Evolutionary conservation across 2,329 filamentous ascomycete genomes (phyloP).

Genomic region (Fusarium humuli): DNA sequence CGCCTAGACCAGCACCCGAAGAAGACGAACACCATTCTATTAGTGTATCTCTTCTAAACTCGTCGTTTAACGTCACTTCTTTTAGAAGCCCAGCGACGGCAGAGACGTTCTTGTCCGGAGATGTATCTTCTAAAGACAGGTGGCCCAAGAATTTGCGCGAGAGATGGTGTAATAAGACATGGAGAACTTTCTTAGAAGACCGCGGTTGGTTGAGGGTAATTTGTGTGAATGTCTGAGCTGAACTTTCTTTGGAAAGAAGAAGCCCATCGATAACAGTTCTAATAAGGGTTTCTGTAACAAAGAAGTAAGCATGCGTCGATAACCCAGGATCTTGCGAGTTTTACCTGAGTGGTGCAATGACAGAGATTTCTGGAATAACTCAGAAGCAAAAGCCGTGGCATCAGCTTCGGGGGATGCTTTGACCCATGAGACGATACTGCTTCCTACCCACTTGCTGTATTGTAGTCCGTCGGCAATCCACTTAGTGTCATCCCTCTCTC

Average conservation of each 20-base stretch:
- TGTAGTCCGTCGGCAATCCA: constrained; percentile 75
- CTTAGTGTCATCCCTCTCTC: constrained; percentile 34
- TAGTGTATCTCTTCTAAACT: constrained; percentile 64
- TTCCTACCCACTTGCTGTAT: constrained; percentile 79
- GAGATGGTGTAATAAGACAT: constrained; percentile 54
- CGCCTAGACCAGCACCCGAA: constrained; percentile 73
- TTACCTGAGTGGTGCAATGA: constrained; percentile 79
- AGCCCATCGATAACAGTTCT: constrained; percentile 52
- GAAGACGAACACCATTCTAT: constrained; percentile 73
- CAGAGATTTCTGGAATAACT: constrained; percentile 69
- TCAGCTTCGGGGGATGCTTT: constrained; percentile 49
- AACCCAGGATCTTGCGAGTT: neutral
- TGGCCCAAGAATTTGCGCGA: constrained; percentile 58
- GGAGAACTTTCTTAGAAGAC: constrained; percentile 44
- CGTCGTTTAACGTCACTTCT: constrained; percentile 60
- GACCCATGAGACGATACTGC: constrained; percentile 66
- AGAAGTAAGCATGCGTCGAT: neutral
- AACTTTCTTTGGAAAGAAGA: constrained; percentile 48
- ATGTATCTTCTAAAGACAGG: constrained; percentile 49
- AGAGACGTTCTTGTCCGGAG: constrained; percentile 58
- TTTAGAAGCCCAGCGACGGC: constrained; percentile 70
- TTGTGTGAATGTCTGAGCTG: constrained; percentile 45
- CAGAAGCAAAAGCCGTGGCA: constrained; percentile 57
- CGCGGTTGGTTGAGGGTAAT: constrained; percentile 48
- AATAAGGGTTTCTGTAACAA: constrained; percentile 56